A percentile compares a stretch with the other conserved stretches of the same genome.
phyloP scores from a whole-genome alignment of 495 filamentous ascomycete species.

The Aspergillus ellipticus region DNA sequence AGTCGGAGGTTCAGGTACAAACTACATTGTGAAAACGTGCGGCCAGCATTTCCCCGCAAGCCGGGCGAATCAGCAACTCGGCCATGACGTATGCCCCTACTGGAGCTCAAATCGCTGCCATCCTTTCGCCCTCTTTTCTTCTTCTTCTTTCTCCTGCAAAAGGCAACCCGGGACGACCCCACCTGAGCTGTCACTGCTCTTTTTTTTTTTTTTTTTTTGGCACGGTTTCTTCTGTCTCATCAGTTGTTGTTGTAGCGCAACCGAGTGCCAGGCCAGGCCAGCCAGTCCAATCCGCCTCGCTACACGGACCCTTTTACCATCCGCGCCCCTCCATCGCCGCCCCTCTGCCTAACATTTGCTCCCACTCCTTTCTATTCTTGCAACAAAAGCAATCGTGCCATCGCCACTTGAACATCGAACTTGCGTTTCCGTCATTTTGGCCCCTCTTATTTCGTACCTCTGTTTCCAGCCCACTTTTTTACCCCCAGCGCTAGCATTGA shows the following conservation, averaged over 20 bases:
- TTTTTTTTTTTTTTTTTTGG: not conserved
- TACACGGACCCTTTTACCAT: conserved; percentile 6
- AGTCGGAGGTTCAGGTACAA: too few relatives aligned
- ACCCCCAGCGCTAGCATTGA: not conserved
- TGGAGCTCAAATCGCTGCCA: too few relatives aligned
- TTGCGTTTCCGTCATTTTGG: not conserved
- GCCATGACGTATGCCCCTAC: not conserved
- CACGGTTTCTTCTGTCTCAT: not conserved
- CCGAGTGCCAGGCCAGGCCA: not conserved
- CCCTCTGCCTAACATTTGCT: conserved; percentile 4
- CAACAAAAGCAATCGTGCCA: not conserved
- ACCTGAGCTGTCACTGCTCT: not conserved
- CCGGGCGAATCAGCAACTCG: not conserved
- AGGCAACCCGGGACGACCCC: not conserved
- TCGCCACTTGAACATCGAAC: not conserved
- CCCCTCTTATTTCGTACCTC: conserved; percentile 1
- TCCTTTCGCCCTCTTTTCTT: not conserved
- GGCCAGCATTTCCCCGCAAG: not conserved
- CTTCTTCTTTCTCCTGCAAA: not conserved
- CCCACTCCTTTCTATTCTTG: conserved; percentile 1
- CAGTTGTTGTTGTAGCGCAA: not conserved
- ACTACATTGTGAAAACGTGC: too few relatives aligned
- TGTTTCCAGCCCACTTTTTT: not conserved
- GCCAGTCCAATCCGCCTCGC: not conserved
- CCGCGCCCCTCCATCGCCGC: conserved; percentile 9